These are phyloP conservation scores for Parasarocladium wereldwijsianum DNA, from an alignment of 2,329 filamentous ascomycete species.

Conservation along the genomic window DNA sequence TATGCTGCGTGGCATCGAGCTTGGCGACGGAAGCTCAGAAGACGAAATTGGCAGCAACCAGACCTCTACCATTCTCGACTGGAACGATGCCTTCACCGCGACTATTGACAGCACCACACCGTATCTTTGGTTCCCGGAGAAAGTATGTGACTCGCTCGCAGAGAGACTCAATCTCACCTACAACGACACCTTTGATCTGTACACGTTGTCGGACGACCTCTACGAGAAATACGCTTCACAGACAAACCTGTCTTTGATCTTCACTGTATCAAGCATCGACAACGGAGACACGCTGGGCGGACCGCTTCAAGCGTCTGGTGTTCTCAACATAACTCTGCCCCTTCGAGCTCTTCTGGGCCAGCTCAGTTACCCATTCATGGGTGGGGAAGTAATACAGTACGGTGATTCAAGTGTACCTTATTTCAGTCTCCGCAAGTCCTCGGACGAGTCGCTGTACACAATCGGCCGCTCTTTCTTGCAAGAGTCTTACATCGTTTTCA, in stretches of 20 bases:
- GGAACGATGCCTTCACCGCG: conserved; percentile 32
- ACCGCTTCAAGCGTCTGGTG: conserved; percentile 29
- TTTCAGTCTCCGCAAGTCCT: conserved; percentile 48
- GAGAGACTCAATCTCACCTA: conserved; percentile 48
- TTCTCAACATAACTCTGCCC: conserved; percentile 43
- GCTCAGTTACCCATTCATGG: conserved; percentile 33
- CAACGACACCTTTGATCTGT: conserved; percentile 48
- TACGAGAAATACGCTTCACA: conserved; percentile 28
- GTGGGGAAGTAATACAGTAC: conserved; percentile 23
- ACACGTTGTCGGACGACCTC: conserved; percentile 46
- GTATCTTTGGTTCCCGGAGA: conserved; percentile 46
- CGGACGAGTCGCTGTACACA: conserved; percentile 38
- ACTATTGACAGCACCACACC: conserved; percentile 50
- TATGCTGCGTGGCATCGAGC: conserved; percentile 42
- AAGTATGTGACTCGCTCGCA: conserved; percentile 51
- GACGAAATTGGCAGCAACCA: conserved; percentile 13
- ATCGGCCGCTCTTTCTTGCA: conserved; percentile 57
- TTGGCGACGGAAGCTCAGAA: conserved; percentile 8
- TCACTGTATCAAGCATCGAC: conserved; percentile 39
- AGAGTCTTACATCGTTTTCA: conserved; percentile 46
- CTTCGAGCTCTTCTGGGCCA: conserved; percentile 33
- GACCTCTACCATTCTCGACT: conserved; percentile 22
- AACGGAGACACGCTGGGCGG: conserved; percentile 36
- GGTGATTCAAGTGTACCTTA: conserved; percentile 37
- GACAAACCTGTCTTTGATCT: conserved; percentile 37